These are phyloP conservation scores for Xerophyta viscosa DNA, from an alignment of 106 monocot species.

Conservation along the genomic window DNA sequence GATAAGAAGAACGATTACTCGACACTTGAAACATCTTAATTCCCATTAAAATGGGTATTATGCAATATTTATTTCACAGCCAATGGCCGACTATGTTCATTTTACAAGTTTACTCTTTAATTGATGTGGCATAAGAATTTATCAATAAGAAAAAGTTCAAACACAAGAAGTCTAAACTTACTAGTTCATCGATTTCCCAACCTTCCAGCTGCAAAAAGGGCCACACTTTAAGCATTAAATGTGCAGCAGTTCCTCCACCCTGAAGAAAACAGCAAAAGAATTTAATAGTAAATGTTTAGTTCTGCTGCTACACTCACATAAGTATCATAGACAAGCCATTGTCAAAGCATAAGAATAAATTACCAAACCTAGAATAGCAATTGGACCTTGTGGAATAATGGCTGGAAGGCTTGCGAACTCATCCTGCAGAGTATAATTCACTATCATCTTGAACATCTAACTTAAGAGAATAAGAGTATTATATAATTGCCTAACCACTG, in stretches of 20 bases:
- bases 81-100: no score
- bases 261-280: constrained; percentile 15
- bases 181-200: constrained; percentile 89
- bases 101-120: not conserved
- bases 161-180: constrained; percentile 13
- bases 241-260: constrained; percentile 91
- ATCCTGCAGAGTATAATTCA: constrained; percentile 40
- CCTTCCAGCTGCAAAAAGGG: constrained; percentile 75
- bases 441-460: no score
- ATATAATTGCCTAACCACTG: no score
- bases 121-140: not conserved
- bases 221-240: constrained; percentile 64
- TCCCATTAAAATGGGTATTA: not conserved
- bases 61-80: no score
- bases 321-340: no score
- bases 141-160: not conserved
- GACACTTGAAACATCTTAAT: not conserved
- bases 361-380: constrained; percentile 94
- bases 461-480: no score
- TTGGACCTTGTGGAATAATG: constrained; percentile 76
- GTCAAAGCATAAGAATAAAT: constrained; percentile 10
- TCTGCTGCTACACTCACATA: no score
- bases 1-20: not conserved
- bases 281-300: not conserved
- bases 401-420: constrained; percentile 87